Evolutionary conservation across 306 rosid genomes (phyloP), one percentile per base, ranked within the genome.

Genomic region (Styphnolobium japonicum): DNA sequence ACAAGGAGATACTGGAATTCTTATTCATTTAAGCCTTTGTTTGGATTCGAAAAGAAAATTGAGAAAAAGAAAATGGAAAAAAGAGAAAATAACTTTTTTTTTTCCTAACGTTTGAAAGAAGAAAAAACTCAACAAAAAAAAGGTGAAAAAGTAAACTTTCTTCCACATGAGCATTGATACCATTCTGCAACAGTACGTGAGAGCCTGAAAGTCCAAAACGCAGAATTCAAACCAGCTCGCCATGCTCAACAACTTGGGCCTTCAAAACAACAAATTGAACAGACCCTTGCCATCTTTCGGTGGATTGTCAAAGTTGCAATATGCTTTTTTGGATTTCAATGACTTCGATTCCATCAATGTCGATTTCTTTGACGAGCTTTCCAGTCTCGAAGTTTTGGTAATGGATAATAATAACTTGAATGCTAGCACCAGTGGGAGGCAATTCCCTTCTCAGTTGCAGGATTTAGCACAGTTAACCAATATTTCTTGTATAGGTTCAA

Each of bases 281-380:
- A 98, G 99, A 0, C 84, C 97, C 0, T 56, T 96, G 3, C 98
- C 99, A 0, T 77, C 94, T 33, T 71, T 96, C 73, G 61, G 77
- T 0, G 98, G 94, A 15, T 66, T 96, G n/a, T 61, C 85, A 0
- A 83, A 82, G 3, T 74, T 96, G 49, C 33, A 71, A 80, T 88
- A 53, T 7, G 89, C 87, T 0, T 96, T 49, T 23, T 73, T 96
- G 19, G 88, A 93, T 70, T 76, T 43, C 93, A 96, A 96, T 55
- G n/a, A 86, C 23, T 96, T 96, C 80, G 87, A 86, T 48, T 80
- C 94, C 1, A 90, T 96, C n/a, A 97, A 98, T 3, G 74, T 29
- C 2, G 96, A 89, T 82, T 91, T 88, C 88, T 96, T 96, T 58
- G 82, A 85, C 10, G 94, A 92, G 0, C 90, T 96, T 0, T 45